Evolutionary conservation across 2,329 filamentous ascomycete genomes (phyloP).

Genomic region (Sphaerostilbella broomeana): DNA sequence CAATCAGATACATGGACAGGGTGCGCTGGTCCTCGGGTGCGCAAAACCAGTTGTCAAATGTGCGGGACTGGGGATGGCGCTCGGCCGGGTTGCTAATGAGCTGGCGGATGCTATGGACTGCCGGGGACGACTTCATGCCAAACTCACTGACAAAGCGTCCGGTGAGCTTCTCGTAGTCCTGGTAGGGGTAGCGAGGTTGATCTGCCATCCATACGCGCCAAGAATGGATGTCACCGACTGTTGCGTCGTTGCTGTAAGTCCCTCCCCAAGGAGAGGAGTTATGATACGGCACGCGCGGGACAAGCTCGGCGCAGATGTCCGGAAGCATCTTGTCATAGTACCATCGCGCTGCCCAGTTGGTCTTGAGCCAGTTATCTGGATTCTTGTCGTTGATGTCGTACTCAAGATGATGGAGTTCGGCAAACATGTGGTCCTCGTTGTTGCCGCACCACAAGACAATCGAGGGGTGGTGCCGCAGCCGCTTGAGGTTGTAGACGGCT

Average conservation of each 20-base stretch:
- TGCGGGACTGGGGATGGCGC: constrained; percentile 7
- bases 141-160: constrained; percentile 11
- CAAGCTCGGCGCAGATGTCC: constrained; percentile 53
- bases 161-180: constrained; percentile 9
- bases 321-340: constrained; percentile 73
- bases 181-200: constrained; percentile 6
- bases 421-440: constrained; percentile 51
- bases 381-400: constrained; percentile 74
- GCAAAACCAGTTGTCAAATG: constrained; percentile 8
- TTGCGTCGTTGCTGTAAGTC: constrained; percentile 4
- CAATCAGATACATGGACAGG: constrained; percentile 9
- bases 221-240: constrained; percentile 6
- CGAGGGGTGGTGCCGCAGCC: constrained; percentile 52
- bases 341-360: constrained; percentile 67
- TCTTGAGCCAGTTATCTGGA: constrained; percentile 68
- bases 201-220: constrained; percentile 10
- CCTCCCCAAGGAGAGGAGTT: constrained; percentile 5
- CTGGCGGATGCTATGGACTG: constrained; percentile 2
- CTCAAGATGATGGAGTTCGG: constrained; percentile 8
- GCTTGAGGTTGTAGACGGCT: constrained; percentile 53
- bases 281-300: constrained; percentile 54
- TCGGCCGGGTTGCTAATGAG: constrained; percentile 4
- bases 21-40: constrained; percentile 8
- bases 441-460: constrained; percentile 74
- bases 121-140: constrained; percentile 6